Evolutionary conservation across 129 eudicot species (phyloP).

Genomic region (Flaveria linearis): DNA sequence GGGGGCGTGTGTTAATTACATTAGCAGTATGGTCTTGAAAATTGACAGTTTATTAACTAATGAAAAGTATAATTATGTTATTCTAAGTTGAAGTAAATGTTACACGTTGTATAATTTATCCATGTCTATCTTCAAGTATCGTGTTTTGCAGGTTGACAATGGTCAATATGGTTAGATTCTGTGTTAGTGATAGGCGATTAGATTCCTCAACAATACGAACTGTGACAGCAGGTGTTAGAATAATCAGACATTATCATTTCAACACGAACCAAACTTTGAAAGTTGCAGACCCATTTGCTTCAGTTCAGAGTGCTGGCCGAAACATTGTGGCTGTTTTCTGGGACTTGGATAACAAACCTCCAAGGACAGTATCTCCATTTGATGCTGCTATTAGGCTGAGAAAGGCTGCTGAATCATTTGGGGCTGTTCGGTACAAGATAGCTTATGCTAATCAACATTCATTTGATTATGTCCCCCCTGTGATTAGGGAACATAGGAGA

Average conservation of each 20-base stretch:
- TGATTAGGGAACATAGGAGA: conserved; percentile 44
- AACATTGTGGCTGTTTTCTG: conserved; percentile 71
- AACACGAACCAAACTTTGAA: conserved; percentile 17
- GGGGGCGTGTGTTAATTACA: not conserved
- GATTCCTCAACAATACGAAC: conserved; percentile 20
- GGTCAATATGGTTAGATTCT: conserved; percentile 20
- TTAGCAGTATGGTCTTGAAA: not conserved
- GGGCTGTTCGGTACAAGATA: conserved; percentile 57
- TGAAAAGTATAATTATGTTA: not conserved
- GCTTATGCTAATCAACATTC: conserved; percentile 74
- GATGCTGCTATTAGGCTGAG: conserved; percentile 73
- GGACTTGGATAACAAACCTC: conserved; percentile 90
- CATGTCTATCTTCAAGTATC: conserved; percentile 9
- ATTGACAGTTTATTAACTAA: no score
- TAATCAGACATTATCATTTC: conserved; percentile 30
- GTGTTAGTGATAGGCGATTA: not conserved
- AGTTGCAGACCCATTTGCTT: conserved; percentile 32
- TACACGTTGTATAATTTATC: not conserved
- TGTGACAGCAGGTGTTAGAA: conserved; percentile 9
- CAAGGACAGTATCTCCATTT: conserved; percentile 57
- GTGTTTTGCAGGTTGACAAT: conserved; percentile 32
- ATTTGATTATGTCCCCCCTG: conserved; percentile 56
- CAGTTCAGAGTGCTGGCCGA: conserved; percentile 22
- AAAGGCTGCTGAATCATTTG: conserved; percentile 58
- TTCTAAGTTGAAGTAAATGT: not conserved